Base-by-base conservation (phyloP, 2,329 filamentous ascomycete genomes). In the Orbilia blumenaviensis region DNA sequence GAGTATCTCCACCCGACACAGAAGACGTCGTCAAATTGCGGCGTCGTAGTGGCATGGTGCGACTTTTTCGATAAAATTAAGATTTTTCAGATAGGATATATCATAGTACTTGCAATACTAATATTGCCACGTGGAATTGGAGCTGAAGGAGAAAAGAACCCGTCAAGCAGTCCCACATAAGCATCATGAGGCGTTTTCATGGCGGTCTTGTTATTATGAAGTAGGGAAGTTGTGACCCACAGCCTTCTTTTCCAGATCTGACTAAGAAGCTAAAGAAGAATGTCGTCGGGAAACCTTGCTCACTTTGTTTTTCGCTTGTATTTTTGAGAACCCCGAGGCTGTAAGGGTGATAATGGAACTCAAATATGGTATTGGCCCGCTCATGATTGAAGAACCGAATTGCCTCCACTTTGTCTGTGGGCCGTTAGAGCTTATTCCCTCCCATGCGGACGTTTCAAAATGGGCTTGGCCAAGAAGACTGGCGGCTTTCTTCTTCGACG, bases 111-210 rank as follows among this genome's bases (percentile, higher is more conserved):
- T n/a, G n/a, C n/a, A n/a, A n/a, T n/a, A 46, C 10, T 46, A 66
- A 42, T 67, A 61, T 62, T 66, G 69, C 69, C 69, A 74, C 69
- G 69, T 74, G 69, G 69, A 67, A 58, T 46, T 66, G 61, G 44
- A 66, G 48, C 52, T 66, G 54, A 34, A 34, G n/a, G 44, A 58
- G 18, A 34, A 36, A 63, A 63, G 29, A 18, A 50, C 61, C 60
- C 48, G 67, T 72, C 25, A 7, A 44, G 16, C 29, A 54, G 56
- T 63, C 38, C 69, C 68, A 73, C 68, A 61, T n/a, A 18, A 23
- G 36, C 46, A 63, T 71, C 66, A 54, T 62, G 54, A 74, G 69
- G 69, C 69, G 69, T 60, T 69, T 69, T 50, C 56, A 60, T 46
- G 23, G 14, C 27, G n/a, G 21, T 60, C 27, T 48, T 67, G 14